A percentile compares a stretch with the other conserved stretches of the same genome.
Conservation (phyloP, 2,329 filamentous ascomycete genomes). For the Beauveria brongniartii region DNA sequence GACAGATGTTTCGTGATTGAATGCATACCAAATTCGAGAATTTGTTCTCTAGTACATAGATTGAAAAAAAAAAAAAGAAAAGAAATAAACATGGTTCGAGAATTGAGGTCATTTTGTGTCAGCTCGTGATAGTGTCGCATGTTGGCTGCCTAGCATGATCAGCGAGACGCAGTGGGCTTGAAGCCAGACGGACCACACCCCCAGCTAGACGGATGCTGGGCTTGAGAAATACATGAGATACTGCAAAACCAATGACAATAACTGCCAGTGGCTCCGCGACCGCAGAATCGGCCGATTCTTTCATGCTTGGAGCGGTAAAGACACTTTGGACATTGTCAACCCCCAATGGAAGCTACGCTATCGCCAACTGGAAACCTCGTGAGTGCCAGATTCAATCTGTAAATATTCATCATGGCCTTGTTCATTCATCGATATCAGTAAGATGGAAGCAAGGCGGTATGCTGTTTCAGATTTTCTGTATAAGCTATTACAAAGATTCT, state of each 20-base stretch:
- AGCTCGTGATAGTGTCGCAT: background rate
- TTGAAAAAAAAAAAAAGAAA: too few species aligned
- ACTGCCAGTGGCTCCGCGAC: conserved; percentile 15
- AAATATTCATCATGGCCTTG: background rate
- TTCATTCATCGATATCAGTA: too few species aligned
- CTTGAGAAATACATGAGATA: conserved; percentile 13
- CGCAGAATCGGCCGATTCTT: conserved; percentile 16
- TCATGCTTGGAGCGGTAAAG: conserved; percentile 16
- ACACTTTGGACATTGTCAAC: conserved; percentile 15
- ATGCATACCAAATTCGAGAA: too few species aligned
- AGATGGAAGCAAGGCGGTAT: background rate
- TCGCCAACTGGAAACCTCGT: conserved; percentile 15
- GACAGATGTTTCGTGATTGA: conserved; percentile 1
- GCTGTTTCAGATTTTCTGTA: too few species aligned
- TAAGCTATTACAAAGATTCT: too few species aligned
- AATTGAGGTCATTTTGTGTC: background rate
- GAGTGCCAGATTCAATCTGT: conserved; percentile 9
- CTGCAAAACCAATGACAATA: conserved; percentile 16
- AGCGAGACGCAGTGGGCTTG: conserved; percentile 17
- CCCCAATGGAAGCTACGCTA: conserved; percentile 15
- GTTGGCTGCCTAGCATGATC: conserved; percentile 14
- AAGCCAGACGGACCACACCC: conserved; percentile 14
- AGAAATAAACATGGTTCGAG: background rate
- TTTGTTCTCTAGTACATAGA: too few species aligned
- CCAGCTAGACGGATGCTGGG: conserved; percentile 13